A percentile compares a stretch with the other conserved stretches of the same genome.
Evolutionary conservation across 257 asterid species (phyloP).

Genomic region (Mitragyna speciosa): DNA sequence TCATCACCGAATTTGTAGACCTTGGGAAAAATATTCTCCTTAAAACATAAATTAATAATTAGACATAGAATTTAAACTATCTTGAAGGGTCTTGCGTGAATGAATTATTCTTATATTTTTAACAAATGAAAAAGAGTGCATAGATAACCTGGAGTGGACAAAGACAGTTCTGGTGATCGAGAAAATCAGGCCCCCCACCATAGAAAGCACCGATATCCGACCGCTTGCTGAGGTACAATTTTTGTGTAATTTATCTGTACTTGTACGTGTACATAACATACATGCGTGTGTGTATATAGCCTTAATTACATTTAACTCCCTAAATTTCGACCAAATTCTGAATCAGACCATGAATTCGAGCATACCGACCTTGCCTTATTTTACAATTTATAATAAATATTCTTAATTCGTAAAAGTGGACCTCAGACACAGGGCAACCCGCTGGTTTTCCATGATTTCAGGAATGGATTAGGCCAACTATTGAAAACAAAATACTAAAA

Average conservation of each 20-base stretch:
- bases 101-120: too few relatives aligned
- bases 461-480: not conserved
- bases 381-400: not conserved
- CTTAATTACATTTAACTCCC: too few relatives aligned
- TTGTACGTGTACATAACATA: too few relatives aligned
- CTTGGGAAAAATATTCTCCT: constrained; percentile 20
- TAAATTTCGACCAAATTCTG: too few relatives aligned
- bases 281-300: too few relatives aligned
- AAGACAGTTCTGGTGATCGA: constrained; percentile 27
- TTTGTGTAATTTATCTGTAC: too few relatives aligned
- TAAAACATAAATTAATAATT: not conserved
- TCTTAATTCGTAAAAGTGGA: not conserved
- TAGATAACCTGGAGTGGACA: constrained; percentile 23
- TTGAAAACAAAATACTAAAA: too few relatives aligned
- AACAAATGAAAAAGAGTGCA: too few relatives aligned
- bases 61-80: too few relatives aligned
- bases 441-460: not conserved
- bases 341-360: not conserved
- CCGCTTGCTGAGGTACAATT: too few relatives aligned
- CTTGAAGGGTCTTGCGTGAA: too few relatives aligned
- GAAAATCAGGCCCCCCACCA: constrained; percentile 20
- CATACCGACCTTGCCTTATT: not conserved
- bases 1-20: constrained; percentile 36
- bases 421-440: constrained; percentile 11
- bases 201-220: not conserved